phyloP scores from a whole-genome alignment of 495 filamentous ascomycete genomes.

The Aspergillus funiculosus region DNA sequence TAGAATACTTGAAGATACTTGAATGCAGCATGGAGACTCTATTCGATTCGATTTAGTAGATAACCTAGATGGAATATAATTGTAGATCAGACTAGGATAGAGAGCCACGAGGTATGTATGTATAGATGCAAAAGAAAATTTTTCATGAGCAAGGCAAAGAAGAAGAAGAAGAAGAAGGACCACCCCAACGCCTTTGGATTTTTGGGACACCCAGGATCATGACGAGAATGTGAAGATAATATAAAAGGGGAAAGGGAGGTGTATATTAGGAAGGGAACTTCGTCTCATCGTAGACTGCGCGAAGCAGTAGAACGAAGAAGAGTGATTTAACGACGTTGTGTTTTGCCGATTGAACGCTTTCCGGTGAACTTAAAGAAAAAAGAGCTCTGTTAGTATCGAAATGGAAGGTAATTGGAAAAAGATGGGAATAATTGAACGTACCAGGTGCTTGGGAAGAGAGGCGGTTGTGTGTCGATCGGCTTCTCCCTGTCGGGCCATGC shows the following conservation, averaged over 20 bases:
- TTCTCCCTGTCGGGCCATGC: constrained; percentile 93
- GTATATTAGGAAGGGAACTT: too few relatives aligned
- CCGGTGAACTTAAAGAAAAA: constrained; percentile 43
- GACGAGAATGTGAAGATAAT: too few relatives aligned
- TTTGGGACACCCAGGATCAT: too few relatives aligned
- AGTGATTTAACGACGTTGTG: constrained; percentile 45
- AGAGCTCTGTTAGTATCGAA: constrained; percentile 10
- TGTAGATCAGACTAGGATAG: too few relatives aligned
- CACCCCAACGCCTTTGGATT: too few relatives aligned
- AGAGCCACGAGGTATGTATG: too few relatives aligned
- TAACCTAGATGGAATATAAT: too few relatives aligned
- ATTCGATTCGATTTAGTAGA: too few relatives aligned
- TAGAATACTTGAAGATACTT: too few relatives aligned
- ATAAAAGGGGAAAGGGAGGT: too few relatives aligned
- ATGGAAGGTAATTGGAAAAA: not conserved
- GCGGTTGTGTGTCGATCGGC: constrained; percentile 86
- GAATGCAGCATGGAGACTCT: too few relatives aligned
- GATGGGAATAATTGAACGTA: constrained; percentile 42
- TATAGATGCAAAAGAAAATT: constrained; percentile 7
- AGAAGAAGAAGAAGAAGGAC: constrained; percentile 34
- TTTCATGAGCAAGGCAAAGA: constrained; percentile 27
- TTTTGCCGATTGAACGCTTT: constrained; percentile 57
- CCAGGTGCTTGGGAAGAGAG: constrained; percentile 84
- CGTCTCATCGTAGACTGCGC: constrained; percentile 23
- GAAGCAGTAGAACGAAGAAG: not conserved